Conservation (phyloP, 305 asterid species). For the Nicotiana rustica region DNA sequence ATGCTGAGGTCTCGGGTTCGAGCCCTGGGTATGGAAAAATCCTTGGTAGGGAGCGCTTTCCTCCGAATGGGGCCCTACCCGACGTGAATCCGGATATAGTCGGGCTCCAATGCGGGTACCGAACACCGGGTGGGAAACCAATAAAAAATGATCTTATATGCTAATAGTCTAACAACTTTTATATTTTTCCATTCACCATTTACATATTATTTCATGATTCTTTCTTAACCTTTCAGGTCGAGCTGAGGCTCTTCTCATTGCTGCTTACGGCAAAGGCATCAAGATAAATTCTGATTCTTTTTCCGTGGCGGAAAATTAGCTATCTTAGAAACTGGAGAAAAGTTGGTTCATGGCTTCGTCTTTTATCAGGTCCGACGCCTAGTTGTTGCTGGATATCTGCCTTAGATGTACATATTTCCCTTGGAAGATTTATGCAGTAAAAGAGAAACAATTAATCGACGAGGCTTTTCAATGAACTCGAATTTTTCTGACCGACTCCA, state of each 20-base stretch:
- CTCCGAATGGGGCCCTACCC: too few species aligned
- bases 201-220: background rate
- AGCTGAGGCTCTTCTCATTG: slow-evolving; percentile 92
- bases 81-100: too few species aligned
- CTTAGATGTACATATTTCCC: background rate
- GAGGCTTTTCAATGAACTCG: background rate
- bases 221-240: slow-evolving; percentile 65
- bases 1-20: background rate
- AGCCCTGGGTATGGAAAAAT: too few species aligned
- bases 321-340: background rate
- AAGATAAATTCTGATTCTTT: slow-evolving; percentile 39
- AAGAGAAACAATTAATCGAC: background rate
- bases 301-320: background rate
- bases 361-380: background rate
- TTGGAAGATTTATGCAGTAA: background rate
- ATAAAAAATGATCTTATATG: too few species aligned
- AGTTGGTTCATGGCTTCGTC: background rate
- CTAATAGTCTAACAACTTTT: background rate
- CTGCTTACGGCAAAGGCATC: slow-evolving; percentile 87
- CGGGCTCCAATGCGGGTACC: too few species aligned
- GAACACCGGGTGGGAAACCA: too few species aligned
- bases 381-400: background rate
- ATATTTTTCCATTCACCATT: background rate
- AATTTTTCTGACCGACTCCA: background rate
- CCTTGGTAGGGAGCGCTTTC: too few species aligned